These are phyloP conservation scores for Quercus engelmannii DNA, from an alignment of 306 rosid genomes.

Conservation along the genomic window DNA sequence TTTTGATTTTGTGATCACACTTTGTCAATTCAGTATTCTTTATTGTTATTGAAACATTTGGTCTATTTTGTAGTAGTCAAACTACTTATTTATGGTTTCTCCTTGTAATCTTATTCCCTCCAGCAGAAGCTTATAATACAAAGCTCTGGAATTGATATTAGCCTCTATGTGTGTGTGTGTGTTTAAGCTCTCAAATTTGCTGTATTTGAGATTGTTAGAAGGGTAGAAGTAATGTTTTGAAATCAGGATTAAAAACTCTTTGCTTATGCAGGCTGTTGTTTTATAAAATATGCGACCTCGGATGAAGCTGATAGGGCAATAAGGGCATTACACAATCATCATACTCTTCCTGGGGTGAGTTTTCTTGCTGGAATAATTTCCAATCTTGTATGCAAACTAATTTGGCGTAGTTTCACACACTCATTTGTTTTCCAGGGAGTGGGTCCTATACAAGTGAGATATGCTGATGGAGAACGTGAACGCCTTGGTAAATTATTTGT, in stretches of 20 bases:
- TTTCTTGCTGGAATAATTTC: constrained; percentile 24
- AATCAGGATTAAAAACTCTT: constrained; percentile 38
- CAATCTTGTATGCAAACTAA: constrained; percentile 9
- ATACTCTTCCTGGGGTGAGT: constrained; percentile 95
- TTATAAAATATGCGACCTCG: constrained; percentile 83
- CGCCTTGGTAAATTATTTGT: constrained; percentile 70
- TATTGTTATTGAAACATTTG: not conserved
- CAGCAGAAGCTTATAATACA: not conserved
- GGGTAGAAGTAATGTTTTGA: constrained; percentile 10
- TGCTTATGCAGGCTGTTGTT: constrained; percentile 96
- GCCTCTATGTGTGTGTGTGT: not conserved
- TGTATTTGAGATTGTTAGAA: not conserved
- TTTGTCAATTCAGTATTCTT: not conserved
- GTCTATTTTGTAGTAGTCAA: not conserved
- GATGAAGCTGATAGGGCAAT: constrained; percentile 97
- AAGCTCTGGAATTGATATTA: not conserved
- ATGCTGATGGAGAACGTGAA: constrained; percentile 98
- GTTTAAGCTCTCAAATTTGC: not conserved
- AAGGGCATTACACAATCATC: constrained; percentile 91
- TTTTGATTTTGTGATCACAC: not conserved
- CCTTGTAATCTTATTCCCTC: not conserved
- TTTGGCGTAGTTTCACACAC: constrained; percentile 24
- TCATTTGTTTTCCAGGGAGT: constrained; percentile 55
- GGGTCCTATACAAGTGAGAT: constrained; percentile 96
- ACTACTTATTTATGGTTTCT: not conserved